phyloP scores from a whole-genome alignment of 2,329 filamentous ascomycete species.

The Cladorrhinum sp. region DNA sequence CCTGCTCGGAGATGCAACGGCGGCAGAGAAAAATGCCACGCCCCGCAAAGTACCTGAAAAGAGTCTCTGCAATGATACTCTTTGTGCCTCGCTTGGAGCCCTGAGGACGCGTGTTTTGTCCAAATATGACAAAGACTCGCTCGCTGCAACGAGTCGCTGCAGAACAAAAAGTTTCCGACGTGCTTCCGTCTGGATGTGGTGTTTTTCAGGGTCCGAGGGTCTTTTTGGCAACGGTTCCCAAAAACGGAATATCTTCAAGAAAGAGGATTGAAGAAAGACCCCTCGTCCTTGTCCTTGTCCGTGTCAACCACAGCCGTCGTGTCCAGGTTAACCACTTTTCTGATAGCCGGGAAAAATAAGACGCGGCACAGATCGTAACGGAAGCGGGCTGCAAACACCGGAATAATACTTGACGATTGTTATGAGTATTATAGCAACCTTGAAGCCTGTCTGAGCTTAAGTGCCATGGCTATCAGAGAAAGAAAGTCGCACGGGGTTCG shows the following conservation, averaged over 20 bases:
- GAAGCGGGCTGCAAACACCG: slow-evolving; percentile 1
- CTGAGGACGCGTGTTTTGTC: neutral
- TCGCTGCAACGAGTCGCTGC: neutral
- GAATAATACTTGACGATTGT: neutral
- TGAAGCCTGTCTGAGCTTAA: slow-evolving; percentile 1
- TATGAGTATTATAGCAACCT: neutral
- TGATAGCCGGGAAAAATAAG: slow-evolving; percentile 5
- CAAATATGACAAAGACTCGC: neutral
- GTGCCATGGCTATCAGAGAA: neutral
- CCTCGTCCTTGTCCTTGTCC: slow-evolving; percentile 1
- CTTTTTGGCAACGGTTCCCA: neutral
- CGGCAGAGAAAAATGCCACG: slow-evolving; percentile 15
- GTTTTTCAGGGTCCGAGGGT: neutral
- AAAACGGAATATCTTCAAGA: neutral
- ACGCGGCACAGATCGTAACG: neutral
- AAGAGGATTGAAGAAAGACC: neutral
- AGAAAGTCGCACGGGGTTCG: neutral
- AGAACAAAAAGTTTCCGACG: slow-evolving; percentile 5
- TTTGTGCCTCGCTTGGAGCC: neutral
- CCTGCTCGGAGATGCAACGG: slow-evolving; percentile 19
- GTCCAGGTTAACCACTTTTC: slow-evolving; percentile 1
- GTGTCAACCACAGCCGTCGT: neutral
- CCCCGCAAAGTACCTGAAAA: neutral
- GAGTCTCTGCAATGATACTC: neutral
- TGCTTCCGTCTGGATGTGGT: slow-evolving; percentile 1